A percentile compares a stretch with the other conserved stretches of the same genome.
Conservation (phyloP, 352 stramenopile species). For the Phytophthora litchii region DNA sequence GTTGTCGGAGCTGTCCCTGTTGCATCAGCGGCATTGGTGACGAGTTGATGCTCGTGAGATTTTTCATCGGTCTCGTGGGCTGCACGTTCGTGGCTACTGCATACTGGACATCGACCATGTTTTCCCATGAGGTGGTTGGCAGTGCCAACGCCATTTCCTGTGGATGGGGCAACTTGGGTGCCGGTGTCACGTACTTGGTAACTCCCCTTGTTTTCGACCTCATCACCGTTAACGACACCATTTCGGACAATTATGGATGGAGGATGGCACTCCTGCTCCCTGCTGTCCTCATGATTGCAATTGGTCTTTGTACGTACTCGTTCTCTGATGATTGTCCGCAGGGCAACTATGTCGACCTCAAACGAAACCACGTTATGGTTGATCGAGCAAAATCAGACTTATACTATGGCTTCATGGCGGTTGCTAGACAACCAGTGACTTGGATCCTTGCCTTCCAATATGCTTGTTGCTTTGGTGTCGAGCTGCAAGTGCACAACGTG, state of each 20-base stretch:
- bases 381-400: conserved; percentile 22
- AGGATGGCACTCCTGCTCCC: conserved; percentile 79
- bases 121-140: conserved; percentile 25
- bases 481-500: conserved; percentile 95
- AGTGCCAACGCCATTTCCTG: conserved; percentile 55
- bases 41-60: conserved; percentile 82
- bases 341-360: conserved; percentile 22
- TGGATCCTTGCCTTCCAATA: conserved; percentile 68
- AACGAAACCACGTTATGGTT: conserved; percentile 26
- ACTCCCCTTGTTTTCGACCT: conserved; percentile 87
- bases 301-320: conserved; percentile 50
- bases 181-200: conserved; percentile 82
- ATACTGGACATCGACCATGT: conserved; percentile 35
- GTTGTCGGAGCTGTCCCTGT: conserved; percentile 79
- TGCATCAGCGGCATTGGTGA: conserved; percentile 75
- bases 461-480: conserved; percentile 91
- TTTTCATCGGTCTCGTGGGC: conserved; percentile 94
- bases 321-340: conserved; percentile 45
- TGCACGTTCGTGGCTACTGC: conserved; percentile 66
- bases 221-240: conserved; percentile 57
- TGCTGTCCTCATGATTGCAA: conserved; percentile 78
- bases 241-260: conserved; percentile 41
- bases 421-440: conserved; percentile 51
- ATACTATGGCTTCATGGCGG: conserved; percentile 42
- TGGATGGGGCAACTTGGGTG: conserved; percentile 94